Conservation (phyloP, 305 asterid genomes). For the Fraxinus floribunda region DNA sequence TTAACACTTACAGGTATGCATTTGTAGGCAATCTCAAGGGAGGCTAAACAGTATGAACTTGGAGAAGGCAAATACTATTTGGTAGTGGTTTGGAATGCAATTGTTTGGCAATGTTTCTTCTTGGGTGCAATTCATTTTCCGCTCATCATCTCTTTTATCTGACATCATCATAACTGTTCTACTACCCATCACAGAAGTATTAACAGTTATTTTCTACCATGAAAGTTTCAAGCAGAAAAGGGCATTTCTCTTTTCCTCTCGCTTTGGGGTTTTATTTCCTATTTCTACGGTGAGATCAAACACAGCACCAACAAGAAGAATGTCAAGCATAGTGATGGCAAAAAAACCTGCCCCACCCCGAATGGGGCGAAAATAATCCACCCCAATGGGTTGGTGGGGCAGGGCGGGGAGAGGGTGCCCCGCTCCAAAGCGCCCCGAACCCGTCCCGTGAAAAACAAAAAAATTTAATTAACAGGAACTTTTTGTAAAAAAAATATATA, state of each 20-base stretch:
- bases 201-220: conserved; percentile 29
- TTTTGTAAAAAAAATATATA: too few species aligned
- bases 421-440: too few species aligned
- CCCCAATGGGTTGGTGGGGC: too few species aligned
- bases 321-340: too few species aligned
- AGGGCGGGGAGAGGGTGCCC: too few species aligned
- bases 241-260: conserved; percentile 34
- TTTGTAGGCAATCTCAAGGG: conserved; percentile 29
- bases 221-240: conserved; percentile 31
- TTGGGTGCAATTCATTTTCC: conserved; percentile 27
- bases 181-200: conserved; percentile 29
- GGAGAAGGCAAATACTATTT: conserved; percentile 35
- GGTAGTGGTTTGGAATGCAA: conserved; percentile 21
- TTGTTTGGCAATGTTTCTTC: conserved; percentile 36
- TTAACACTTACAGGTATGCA: background rate
- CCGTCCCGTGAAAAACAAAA: too few species aligned
- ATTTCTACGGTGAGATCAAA: conserved; percentile 33
- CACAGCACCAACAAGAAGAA: conserved; percentile 20
- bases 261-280: conserved; percentile 41
- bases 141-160: conserved; percentile 32
- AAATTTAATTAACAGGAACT: too few species aligned
- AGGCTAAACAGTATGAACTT: conserved; percentile 26
- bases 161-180: conserved; percentile 29
- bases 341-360: too few species aligned
- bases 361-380: too few species aligned